Evolutionary conservation across 768 basidiomycete species (phyloP).

Genomic region (Cytidiella melzeri): DNA sequence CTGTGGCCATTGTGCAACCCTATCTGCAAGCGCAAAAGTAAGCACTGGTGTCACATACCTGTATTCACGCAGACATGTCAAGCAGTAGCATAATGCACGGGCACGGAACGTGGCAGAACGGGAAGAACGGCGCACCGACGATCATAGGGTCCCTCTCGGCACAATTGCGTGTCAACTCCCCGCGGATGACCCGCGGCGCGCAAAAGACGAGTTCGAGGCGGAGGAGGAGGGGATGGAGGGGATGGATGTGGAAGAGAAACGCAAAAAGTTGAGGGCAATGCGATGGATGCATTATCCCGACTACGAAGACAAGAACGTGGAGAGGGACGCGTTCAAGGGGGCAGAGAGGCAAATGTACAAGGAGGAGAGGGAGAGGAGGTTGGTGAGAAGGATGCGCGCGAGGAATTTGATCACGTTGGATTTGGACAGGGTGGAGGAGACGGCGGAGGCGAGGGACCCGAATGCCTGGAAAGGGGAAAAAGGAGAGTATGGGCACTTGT

Average conservation of each 20-base stretch:
- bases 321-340: slow-evolving; percentile 61
- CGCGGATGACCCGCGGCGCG: slow-evolving; percentile 57
- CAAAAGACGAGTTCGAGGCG: slow-evolving; percentile 65
- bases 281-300: slow-evolving; percentile 82
- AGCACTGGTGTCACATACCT: no score
- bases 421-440: slow-evolving; percentile 47
- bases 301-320: slow-evolving; percentile 53
- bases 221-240: slow-evolving; percentile 55
- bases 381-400: slow-evolving; percentile 37
- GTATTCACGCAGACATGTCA: no score
- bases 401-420: slow-evolving; percentile 48
- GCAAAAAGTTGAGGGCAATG: slow-evolving; percentile 53
- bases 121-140: slow-evolving; percentile 63
- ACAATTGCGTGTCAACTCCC: slow-evolving; percentile 80
- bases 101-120: slow-evolving; percentile 84
- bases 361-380: slow-evolving; percentile 56
- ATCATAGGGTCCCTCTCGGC: slow-evolving; percentile 82
- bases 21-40: no score
- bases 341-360: slow-evolving; percentile 57
- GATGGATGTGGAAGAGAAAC: slow-evolving; percentile 41
- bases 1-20: no score
- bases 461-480: slow-evolving; percentile 56
- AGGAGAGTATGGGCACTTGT: slow-evolving; percentile 52
- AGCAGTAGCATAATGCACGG: no score
- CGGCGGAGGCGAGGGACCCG: slow-evolving; percentile 35